These are phyloP conservation scores for Chlorella sp. DNA, from an alignment of 139 green algal genomes.

Conservation along the genomic window DNA sequence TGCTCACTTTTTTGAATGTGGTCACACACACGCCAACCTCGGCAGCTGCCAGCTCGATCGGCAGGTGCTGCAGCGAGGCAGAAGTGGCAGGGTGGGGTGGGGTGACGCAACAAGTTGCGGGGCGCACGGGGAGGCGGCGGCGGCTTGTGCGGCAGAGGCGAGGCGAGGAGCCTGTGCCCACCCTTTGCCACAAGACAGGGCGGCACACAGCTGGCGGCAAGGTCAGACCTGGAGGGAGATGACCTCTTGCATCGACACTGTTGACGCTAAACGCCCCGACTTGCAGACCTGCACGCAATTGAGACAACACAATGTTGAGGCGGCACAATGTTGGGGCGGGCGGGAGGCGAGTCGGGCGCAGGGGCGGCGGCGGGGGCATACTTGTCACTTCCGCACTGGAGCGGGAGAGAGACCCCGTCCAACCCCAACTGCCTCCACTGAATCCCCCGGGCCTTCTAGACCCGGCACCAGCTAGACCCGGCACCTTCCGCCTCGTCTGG, in stretches of 20 bases:
- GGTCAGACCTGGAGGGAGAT: not conserved
- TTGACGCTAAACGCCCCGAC: slow-evolving; percentile 9
- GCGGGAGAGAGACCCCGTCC: too few relatives aligned
- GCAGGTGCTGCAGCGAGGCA: slow-evolving; percentile 3
- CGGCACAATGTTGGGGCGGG: too few relatives aligned
- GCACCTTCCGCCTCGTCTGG: slow-evolving; percentile 15
- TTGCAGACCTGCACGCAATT: slow-evolving; percentile 5
- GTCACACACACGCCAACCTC: slow-evolving; percentile 25
- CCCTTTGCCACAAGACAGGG: not conserved
- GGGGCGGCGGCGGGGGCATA: too few relatives aligned
- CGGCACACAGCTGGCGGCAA: not conserved
- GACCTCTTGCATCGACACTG: slow-evolving; percentile 9
- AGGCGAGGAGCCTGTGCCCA: too few relatives aligned
- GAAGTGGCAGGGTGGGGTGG: not conserved
- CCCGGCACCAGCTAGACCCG: too few relatives aligned
- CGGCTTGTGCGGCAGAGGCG: not conserved
- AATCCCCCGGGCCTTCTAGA: too few relatives aligned
- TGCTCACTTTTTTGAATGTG: slow-evolving; percentile 17
- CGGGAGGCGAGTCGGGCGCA: not conserved
- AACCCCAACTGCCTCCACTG: too few relatives aligned
- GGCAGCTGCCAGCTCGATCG: slow-evolving; percentile 18
- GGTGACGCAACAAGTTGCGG: not conserved
- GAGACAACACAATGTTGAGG: not conserved
- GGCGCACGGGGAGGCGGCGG: too few relatives aligned
- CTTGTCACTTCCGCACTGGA: too few relatives aligned